Conservation (phyloP, 164 flowering plant genomes). For the Aristolochia fimbriata region DNA sequence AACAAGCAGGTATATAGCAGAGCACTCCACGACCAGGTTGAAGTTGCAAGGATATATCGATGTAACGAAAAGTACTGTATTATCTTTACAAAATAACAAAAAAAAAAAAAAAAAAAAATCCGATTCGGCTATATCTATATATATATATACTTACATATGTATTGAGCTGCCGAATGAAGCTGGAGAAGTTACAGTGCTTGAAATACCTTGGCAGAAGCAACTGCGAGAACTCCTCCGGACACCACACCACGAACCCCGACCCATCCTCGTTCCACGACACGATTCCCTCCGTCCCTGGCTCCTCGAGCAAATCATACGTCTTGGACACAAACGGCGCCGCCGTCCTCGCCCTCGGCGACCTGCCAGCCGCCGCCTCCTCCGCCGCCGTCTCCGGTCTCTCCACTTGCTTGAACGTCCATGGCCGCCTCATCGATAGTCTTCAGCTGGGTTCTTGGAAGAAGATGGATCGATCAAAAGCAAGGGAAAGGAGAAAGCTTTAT, state of each 20-base stretch:
- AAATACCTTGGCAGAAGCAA: slow-evolving; percentile 41
- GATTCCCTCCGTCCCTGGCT: slow-evolving; percentile 14
- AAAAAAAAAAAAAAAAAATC: too few species aligned
- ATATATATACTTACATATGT: slow-evolving; percentile 51
- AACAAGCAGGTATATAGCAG: too few species aligned
- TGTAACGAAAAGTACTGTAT: too few species aligned
- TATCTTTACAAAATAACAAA: too few species aligned
- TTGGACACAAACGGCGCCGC: slow-evolving; percentile 51
- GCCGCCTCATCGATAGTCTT: too few species aligned
- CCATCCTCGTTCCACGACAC: slow-evolving; percentile 57
- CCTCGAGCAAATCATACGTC: slow-evolving; percentile 46
- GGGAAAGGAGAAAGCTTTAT: background rate
- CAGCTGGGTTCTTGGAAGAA: too few species aligned
- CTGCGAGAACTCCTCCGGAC: slow-evolving; percentile 52
- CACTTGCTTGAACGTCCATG: background rate
- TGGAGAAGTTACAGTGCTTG: slow-evolving; percentile 67
- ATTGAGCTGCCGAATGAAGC: slow-evolving; percentile 63
- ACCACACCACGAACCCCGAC: slow-evolving; percentile 50
- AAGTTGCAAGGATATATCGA: too few species aligned
- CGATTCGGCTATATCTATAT: too few species aligned
- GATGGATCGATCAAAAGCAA: background rate
- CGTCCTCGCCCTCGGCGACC: slow-evolving; percentile 12
- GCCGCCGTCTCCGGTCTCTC: background rate
- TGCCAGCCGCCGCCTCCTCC: background rate
- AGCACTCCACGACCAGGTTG: too few species aligned